Evolutionary conservation across 192 early-diverging fungal genomes (phyloP), one percentile per base, ranked within the genome.

Genomic region (Thamnidium elegans): DNA sequence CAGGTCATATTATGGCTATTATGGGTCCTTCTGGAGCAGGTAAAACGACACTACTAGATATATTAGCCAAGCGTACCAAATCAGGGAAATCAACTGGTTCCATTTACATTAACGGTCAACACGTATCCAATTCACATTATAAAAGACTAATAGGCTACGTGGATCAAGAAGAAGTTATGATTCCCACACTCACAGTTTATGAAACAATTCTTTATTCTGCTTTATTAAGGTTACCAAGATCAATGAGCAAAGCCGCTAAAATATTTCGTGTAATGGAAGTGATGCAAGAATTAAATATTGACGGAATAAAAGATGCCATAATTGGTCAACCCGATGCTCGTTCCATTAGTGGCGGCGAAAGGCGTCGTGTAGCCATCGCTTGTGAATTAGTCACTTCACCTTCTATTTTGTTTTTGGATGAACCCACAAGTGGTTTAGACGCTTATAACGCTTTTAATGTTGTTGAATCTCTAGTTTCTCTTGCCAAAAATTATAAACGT

Each of bases 401-500:
- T 0, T 87, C 87, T n/a, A 92, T 98, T 60, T 75, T 98, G 54
- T 94, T 96, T 64, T 69, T 98, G 67, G 90, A 92, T 52, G 91
- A 92, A 70, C 89, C 91, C 14, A 92, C 91, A 0, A 86, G 82
- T 31, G 92, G 92, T 6, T 77, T 97, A 42, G 95, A 97, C 72
- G 80, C 93, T 34, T 96, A 90, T 78, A 95, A 94, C 65, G 95
- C 95, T 1, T 91, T 89, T 66, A 97, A 93, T 79, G 95, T 97
- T 0, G 86, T 97, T n/a, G 93, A 96, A 75, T 88, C 84, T 30
- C 81, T 96, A 31, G 88, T 90, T 8, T 84, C 84, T 4, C 71
- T 97, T 58, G 93, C 92, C 1, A 68, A 84, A 26, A 81, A 78
- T n/a, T 87, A 90, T 58, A 76, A 90, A 23, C 86, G 92, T 3